Evolutionary conservation across 1,139 yeast genomes (phyloP).

Genomic region (Protomyces lactucae-debilis): DNA sequence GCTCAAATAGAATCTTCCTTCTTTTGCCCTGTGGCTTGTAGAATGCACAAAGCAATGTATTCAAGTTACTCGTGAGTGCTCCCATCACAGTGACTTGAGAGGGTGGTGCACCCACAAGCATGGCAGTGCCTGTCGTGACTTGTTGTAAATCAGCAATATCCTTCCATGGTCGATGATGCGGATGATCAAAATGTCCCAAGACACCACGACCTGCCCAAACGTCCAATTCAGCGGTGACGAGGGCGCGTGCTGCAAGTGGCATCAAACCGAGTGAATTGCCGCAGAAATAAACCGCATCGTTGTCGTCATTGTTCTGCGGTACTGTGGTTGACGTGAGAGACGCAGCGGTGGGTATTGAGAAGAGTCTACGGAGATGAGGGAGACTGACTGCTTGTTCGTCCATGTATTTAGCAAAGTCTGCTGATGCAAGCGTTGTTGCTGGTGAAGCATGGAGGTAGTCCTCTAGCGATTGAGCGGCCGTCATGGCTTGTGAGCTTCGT

Average conservation of each 20-base stretch:
- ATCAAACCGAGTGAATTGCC: conserved; percentile 89
- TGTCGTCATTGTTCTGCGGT: neutral
- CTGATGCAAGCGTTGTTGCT: neutral
- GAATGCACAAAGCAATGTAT: conserved; percentile 66
- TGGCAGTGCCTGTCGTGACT: conserved; percentile 60
- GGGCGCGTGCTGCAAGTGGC: conserved; percentile 60
- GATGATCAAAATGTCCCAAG: conserved; percentile 65
- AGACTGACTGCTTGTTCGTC: conserved; percentile 3
- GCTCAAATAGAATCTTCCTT: conserved; percentile 73
- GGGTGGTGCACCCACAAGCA: conserved; percentile 66
- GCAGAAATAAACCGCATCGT: conserved; percentile 55
- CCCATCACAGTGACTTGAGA: conserved; percentile 85
- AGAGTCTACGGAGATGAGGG: neutral
- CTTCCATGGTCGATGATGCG: conserved; percentile 61
- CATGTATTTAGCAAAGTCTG: conserved; percentile 12
- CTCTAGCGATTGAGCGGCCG: neutral
- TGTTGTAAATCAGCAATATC: conserved; percentile 64
- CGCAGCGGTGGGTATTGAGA: neutral
- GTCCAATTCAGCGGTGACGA: conserved; percentile 61
- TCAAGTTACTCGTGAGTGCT: conserved; percentile 74
- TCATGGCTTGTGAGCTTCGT: too few species aligned
- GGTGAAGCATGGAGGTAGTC: neutral
- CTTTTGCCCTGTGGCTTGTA: conserved; percentile 56
- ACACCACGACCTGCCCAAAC: conserved; percentile 83
- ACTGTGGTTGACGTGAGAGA: neutral